Base-by-base conservation (phyloP, 345 rosid species). In the Cochlearia excelsa region DNA sequence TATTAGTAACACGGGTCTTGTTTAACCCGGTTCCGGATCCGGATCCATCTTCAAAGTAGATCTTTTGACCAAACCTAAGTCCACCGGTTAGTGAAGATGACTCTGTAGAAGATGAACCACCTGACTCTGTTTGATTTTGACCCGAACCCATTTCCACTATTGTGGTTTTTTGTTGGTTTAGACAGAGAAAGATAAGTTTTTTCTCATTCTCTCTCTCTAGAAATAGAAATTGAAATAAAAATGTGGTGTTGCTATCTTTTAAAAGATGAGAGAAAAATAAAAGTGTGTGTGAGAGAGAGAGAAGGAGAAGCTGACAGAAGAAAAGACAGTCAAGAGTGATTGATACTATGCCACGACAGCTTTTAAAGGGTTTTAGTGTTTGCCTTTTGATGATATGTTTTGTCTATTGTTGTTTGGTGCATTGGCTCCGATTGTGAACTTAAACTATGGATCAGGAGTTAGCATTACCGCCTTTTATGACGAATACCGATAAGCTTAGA, bases 381-480 rank as follows among this genome's bases (percentile, higher is more conserved):
- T 39, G 43, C 43, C n/a, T 39, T 39, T 7, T 39, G 43, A 9
- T 3, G n/a, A 7, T 39, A 7, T 39, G 8, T 39, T 38, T 55
- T 90, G 87, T 59, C 26, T 94, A 6, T 54, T 94, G 67, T 67
- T 94, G 65, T 87, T 87, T 68, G 92, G 99, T 60, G 92, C 88
- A 30, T 71, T 89, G 79, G 82, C 81, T 69, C 97, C 99, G 1
- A 47, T 79, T 40, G 70, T 87, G 65, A 81, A 90, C 67, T 71
- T 87, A 44, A 84, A 65, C 45, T 82, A 76, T 65, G 90, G 90
- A 16, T 16, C 23, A 65, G 86, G 87, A 49, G 59, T 70, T 66
- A 65, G 63, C 23, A 16, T 16, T 51, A 74, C 74, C 46, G 75
- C 65, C 2, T 58, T 70, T 56, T 64, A 70, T 46, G 75, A 66